Percentiles rank a stretch among this genome's conserved stretches.
Evolutionary conservation across 108 stramenopile genomes (phyloP).

Genomic region (Epipyxis sp.): DNA sequence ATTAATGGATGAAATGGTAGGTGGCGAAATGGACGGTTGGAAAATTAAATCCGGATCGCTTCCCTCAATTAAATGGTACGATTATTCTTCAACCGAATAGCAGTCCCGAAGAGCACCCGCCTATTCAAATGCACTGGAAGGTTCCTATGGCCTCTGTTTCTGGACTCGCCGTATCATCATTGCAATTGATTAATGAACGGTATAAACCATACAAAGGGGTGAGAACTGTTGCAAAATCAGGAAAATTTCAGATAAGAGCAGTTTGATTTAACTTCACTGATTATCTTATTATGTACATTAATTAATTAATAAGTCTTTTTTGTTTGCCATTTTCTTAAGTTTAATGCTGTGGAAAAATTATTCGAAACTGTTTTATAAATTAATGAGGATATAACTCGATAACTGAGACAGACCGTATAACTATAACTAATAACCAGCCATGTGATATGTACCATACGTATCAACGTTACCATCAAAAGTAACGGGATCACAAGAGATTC

Average conservation of each 20-base stretch:
- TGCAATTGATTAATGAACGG: conserved; percentile 78
- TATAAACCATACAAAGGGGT: conserved; percentile 97
- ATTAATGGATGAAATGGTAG: too few species aligned
- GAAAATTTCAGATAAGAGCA: conserved; percentile 66
- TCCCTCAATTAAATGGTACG: conserved; percentile 50
- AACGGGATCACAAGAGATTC: too few species aligned
- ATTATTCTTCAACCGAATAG: conserved; percentile 56
- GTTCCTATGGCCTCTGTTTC: conserved; percentile 85
- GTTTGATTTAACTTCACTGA: not conserved
- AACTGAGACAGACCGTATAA: too few species aligned
- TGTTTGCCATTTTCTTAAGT: too few species aligned
- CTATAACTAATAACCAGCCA: too few species aligned
- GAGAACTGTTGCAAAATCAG: conserved; percentile 76
- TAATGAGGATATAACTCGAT: too few species aligned
- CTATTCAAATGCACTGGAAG: conserved; percentile 83
- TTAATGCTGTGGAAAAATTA: too few species aligned
- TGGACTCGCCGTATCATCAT: conserved; percentile 80
- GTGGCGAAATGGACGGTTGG: conserved; percentile 87
- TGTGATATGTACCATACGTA: too few species aligned
- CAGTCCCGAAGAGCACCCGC: conserved; percentile 68
- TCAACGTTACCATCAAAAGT: too few species aligned
- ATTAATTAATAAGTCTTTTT: too few species aligned
- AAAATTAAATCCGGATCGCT: conserved; percentile 56
- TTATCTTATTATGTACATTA: too few species aligned
- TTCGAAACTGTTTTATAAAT: too few species aligned